Evolutionary conservation across 2,329 filamentous ascomycete species (phyloP).

Genomic region (Xylaria arbuscula): DNA sequence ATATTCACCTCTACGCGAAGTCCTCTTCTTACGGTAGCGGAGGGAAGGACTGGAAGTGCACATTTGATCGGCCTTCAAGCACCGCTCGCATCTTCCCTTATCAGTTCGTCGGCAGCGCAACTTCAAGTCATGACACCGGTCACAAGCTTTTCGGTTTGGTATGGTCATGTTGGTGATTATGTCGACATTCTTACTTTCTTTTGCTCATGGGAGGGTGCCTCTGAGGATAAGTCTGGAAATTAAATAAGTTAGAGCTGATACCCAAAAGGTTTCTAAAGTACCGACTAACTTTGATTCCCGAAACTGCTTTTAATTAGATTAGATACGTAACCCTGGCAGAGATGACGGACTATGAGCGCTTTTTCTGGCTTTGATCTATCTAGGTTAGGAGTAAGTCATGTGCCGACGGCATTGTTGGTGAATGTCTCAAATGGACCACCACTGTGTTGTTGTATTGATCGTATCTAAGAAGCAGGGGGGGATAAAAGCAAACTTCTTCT

Average conservation of each 20-base stretch:
- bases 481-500: constrained; percentile 9
- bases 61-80: constrained; percentile 54
- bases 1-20: background rate
- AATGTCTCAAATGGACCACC: constrained; percentile 23
- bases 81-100: constrained; percentile 57
- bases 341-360: constrained; percentile 15
- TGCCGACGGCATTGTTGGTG: constrained; percentile 1
- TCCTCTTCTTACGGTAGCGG: constrained; percentile 43
- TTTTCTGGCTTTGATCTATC: constrained; percentile 10
- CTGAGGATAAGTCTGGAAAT: background rate
- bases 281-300: constrained; percentile 5
- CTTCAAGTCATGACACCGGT: constrained; percentile 60
- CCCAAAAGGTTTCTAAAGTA: background rate
- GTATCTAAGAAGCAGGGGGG: background rate
- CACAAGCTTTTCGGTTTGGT: constrained; percentile 56
- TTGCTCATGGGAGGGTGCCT: background rate
- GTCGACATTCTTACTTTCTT: background rate
- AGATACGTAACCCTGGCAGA: background rate
- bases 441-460: constrained; percentile 7
- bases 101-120: constrained; percentile 58
- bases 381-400: background rate
- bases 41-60: constrained; percentile 60
- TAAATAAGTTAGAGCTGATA: background rate
- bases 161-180: background rate
- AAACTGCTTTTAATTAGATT: background rate